Evolutionary conservation across 768 basidiomycete species (phyloP).

Genomic region (Kwoniella sp.): DNA sequence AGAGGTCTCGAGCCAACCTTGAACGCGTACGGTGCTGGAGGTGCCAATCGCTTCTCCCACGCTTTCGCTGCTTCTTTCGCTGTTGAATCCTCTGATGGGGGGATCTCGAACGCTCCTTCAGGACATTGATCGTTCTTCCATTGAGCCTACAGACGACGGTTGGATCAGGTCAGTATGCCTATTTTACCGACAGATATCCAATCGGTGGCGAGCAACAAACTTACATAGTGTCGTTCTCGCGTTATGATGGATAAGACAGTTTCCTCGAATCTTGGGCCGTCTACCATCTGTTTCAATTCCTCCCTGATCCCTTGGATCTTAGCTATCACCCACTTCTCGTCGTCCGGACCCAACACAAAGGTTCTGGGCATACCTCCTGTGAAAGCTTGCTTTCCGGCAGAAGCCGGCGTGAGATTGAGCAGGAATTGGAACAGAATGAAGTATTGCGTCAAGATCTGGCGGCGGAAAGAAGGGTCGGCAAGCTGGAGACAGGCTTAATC

Average conservation of each 20-base stretch:
- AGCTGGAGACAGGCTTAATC: slow-evolving; percentile 21
- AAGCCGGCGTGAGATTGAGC: slow-evolving; percentile 46
- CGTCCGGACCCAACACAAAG: slow-evolving; percentile 40
- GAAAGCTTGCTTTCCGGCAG: slow-evolving; percentile 46
- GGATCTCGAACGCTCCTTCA: slow-evolving; percentile 42
- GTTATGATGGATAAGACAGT: slow-evolving; percentile 44
- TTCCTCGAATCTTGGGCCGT: slow-evolving; percentile 43
- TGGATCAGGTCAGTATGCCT: background rate
- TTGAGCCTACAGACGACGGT: slow-evolving; percentile 35
- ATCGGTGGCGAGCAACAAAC: slow-evolving; percentile 15
- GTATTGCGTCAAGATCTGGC: slow-evolving; percentile 52
- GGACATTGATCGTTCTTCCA: slow-evolving; percentile 52
- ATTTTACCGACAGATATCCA: no score
- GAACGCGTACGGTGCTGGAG: slow-evolving; percentile 32
- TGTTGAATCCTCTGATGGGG: slow-evolving; percentile 26
- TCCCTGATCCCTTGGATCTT: slow-evolving; percentile 38
- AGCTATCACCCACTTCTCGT: slow-evolving; percentile 42
- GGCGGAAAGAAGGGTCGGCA: slow-evolving; percentile 48
- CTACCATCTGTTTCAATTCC: slow-evolving; percentile 42
- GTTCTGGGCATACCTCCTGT: slow-evolving; percentile 51
- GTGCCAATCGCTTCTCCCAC: slow-evolving; percentile 34
- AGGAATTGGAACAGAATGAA: slow-evolving; percentile 52
- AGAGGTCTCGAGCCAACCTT: slow-evolving; percentile 41
- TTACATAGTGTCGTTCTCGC: slow-evolving; percentile 44
- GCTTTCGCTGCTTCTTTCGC: slow-evolving; percentile 30